A percentile compares a stretch with the other conserved stretches of the same genome.
Evolutionary conservation across 192 early-diverging fungal genomes (phyloP).

Genomic region (Coemansia sp.): DNA sequence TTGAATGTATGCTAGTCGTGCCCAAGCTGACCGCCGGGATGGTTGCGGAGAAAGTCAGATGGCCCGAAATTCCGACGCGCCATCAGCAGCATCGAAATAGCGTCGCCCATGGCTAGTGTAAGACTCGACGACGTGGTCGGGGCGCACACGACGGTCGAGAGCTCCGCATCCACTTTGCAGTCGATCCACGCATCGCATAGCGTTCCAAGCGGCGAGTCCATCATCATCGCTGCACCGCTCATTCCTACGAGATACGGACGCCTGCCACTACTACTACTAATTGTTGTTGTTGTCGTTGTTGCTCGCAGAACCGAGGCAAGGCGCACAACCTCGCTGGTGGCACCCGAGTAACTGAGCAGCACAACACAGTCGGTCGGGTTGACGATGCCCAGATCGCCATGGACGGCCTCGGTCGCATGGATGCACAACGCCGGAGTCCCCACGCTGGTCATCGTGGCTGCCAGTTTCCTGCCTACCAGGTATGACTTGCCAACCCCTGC

Average conservation of each 20-base stretch:
- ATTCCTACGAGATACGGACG: constrained; percentile 26
- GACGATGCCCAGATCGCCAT: constrained; percentile 42
- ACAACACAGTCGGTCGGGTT: constrained; percentile 29
- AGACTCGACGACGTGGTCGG: constrained; percentile 35
- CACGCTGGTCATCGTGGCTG: constrained; percentile 42
- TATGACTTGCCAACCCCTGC: constrained; percentile 47
- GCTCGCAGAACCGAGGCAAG: constrained; percentile 11
- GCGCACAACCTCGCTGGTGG: constrained; percentile 30
- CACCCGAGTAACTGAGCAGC: constrained; percentile 44
- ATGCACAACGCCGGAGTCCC: constrained; percentile 33
- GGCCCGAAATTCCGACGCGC: constrained; percentile 25
- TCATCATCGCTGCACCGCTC: constrained; percentile 11
- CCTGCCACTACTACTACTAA: no score
- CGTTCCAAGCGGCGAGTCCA: constrained; percentile 21
- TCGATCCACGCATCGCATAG: constrained; percentile 48
- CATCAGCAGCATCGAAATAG: constrained; percentile 39
- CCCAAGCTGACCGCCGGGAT: constrained; percentile 43
- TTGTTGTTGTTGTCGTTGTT: background rate
- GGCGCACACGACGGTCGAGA: constrained; percentile 26
- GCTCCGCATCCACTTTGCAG: constrained; percentile 20
- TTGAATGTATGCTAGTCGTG: background rate
- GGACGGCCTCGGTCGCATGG: constrained; percentile 45
- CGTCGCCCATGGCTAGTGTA: constrained; percentile 46
- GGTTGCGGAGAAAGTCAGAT: constrained; percentile 37
- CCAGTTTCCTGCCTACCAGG: constrained; percentile 39